Percentiles rank a stretch among this genome's conserved stretches.
Conservation (phyloP, 176 grass and related monocot species). For the Zoysia pacifica region DNA sequence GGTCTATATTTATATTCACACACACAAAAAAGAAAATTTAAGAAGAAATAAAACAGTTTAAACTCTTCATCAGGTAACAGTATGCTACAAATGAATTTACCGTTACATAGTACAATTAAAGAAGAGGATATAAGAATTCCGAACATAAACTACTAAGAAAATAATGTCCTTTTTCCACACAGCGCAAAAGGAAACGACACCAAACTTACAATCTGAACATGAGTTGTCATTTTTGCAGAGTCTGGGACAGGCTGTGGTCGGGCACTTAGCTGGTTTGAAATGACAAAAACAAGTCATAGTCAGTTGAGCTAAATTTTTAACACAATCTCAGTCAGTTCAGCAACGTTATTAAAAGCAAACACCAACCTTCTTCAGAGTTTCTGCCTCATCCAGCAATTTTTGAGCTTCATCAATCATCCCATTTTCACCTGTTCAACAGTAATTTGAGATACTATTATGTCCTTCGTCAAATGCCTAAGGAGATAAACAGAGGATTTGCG, state of each 20-base stretch:
- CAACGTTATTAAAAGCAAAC: constrained; percentile 27
- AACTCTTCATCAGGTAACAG: constrained; percentile 4
- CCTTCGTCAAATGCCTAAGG: not conserved
- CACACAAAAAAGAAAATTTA: constrained; percentile 20
- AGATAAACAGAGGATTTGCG: not conserved
- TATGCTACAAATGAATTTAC: not conserved
- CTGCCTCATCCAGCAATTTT: constrained; percentile 90
- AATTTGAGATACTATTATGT: constrained; percentile 32
- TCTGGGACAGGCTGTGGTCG: constrained; percentile 62
- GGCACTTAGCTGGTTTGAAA: constrained; percentile 56
- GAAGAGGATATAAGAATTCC: not conserved
- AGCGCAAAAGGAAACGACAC: constrained; percentile 8
- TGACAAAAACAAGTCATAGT: constrained; percentile 14
- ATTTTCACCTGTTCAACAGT: constrained; percentile 62
- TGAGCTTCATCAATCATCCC: constrained; percentile 96
- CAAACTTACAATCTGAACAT: constrained; percentile 87
- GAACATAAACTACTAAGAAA: constrained; percentile 7
- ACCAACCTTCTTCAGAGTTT: constrained; percentile 91
- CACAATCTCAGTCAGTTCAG: constrained; percentile 20
- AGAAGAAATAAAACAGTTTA: not conserved
- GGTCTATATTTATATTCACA: not conserved
- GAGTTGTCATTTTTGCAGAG: constrained; percentile 70
- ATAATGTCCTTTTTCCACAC: constrained; percentile 19
- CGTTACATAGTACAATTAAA: not conserved
- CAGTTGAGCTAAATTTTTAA: constrained; percentile 16